These are phyloP conservation scores for Phytophthora colocasiae DNA, from an alignment of 352 stramenopile genomes.

Conservation along the genomic window DNA sequence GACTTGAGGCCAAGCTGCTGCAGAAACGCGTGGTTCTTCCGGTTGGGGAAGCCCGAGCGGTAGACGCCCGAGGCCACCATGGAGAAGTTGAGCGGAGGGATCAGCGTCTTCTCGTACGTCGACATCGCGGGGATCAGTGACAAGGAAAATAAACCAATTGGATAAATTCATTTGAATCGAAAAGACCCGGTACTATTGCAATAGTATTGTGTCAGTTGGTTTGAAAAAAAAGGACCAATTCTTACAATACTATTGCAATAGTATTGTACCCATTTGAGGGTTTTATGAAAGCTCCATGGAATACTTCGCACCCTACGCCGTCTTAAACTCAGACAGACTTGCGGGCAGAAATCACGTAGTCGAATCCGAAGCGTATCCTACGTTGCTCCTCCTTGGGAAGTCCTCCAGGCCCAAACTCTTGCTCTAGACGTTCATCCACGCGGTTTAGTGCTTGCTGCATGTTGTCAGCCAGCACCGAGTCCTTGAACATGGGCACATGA, in stretches of 20 bases:
- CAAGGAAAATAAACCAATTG: too few species aligned
- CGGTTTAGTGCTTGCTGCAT: conserved; percentile 64
- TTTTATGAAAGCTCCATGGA: too few species aligned
- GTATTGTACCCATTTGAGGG: too few species aligned
- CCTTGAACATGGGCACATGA: conserved; percentile 84
- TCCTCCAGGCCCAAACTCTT: conserved; percentile 32
- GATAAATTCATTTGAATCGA: too few species aligned
- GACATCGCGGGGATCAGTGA: conserved; percentile 48
- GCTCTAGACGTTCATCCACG: conserved; percentile 49
- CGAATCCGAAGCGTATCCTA: conserved; percentile 83
- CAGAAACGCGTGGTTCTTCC: conserved; percentile 90
- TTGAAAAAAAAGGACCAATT: too few species aligned
- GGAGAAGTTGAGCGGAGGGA: conserved; percentile 91
- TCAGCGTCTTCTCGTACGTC: conserved; percentile 89
- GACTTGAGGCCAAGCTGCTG: conserved; percentile 88
- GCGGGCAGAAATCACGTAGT: conserved; percentile 86
- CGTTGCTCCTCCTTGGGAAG: conserved; percentile 41
- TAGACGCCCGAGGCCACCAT: conserved; percentile 91
- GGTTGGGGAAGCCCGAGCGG: conserved; percentile 87
- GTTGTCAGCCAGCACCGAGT: conserved; percentile 41
- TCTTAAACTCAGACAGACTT: conserved; percentile 24
- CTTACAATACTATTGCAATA: too few species aligned
- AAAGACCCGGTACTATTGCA: too few species aligned
- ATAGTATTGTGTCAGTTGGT: too few species aligned
- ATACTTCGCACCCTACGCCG: too few species aligned